Evolutionary conservation across 768 basidiomycete species (phyloP), one percentile per base, ranked within the genome.

Genomic region (Termitomyces sp.): DNA sequence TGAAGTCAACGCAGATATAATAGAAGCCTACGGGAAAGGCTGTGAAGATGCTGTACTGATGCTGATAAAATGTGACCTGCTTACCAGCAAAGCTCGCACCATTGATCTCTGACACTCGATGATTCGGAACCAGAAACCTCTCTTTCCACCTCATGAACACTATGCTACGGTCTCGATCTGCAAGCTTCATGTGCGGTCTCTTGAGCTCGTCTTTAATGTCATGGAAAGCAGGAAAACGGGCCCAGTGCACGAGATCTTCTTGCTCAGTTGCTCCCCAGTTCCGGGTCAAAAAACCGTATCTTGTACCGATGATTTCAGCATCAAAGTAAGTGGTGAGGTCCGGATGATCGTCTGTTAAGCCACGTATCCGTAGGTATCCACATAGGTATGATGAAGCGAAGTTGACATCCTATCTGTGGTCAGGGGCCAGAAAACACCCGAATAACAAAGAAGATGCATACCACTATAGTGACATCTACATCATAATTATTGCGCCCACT

Each of bases 91-190:
- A 97, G 71, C 92, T 94, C 22, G 95, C 95, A 48, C 95, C 95
- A 68, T 87, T 93, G 75, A 98, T 96, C 73, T 96, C 93, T 73
- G 92, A 88, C 35, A 96, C 92, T 61, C 88, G 85, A 76, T 96
- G 92, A 73, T 96, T 92, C 2, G 95, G 95, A n/a, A 98, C 92
- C 57, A 98, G 79, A 75, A 97, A 98, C 69, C 89, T 81, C 76
- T 98, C 96, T 76, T 98, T 98, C 91, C 94, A 96, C 63, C 96
- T 81, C 90, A 98, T 94, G 72, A 98, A 98, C 35, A 95, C 86
- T 28, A 89, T 89, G 1, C 89, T 89, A 53, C 89, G 83, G 68
- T 90, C 88, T 45, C 89, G 80, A 68, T 91, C 90, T 50, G 84
- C 76, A 69, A 96, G 88, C 45, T 91, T 92, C 73, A 92, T 69